A percentile compares a stretch with the other conserved stretches of the same genome.
phyloP scores from a whole-genome alignment of 805 yeast species.

The Teunomyces panamensis region DNA sequence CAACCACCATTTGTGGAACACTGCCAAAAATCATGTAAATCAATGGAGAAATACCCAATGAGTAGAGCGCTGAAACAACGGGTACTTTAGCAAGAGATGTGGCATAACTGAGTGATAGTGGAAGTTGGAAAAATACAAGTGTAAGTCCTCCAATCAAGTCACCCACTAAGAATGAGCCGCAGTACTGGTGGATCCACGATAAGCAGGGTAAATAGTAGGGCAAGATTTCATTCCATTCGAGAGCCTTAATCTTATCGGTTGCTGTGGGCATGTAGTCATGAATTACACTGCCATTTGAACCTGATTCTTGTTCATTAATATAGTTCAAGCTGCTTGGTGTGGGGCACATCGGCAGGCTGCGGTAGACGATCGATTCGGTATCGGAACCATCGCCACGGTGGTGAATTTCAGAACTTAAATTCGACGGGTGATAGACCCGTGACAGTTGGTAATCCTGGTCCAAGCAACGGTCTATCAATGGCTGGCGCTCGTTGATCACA shows the following conservation, averaged over 20 bases:
- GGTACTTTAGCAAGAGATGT: constrained; percentile 44
- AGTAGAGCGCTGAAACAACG: constrained; percentile 36
- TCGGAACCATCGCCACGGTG: constrained; percentile 2
- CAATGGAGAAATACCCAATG: constrained; percentile 39
- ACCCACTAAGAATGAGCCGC: constrained; percentile 35
- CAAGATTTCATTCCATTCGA: constrained; percentile 32
- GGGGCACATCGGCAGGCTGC: neutral
- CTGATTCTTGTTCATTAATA: neutral
- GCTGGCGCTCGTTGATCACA: constrained; percentile 16
- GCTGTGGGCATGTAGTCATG: constrained; percentile 23
- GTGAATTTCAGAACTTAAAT: neutral
- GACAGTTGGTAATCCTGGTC: neutral
- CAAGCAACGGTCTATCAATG: constrained; percentile 5
- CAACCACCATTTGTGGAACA: constrained; percentile 47
- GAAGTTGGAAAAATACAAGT: constrained; percentile 87
- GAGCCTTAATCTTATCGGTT: constrained; percentile 17
- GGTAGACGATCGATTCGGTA: constrained; percentile 8
- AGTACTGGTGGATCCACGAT: constrained; percentile 63
- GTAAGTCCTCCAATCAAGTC: constrained; percentile 85
- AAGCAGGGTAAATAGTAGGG: constrained; percentile 68
- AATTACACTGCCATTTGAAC: neutral
- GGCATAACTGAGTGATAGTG: constrained; percentile 57
- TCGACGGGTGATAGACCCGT: neutral
- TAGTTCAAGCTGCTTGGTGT: constrained; percentile 1
- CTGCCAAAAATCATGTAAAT: constrained; percentile 42